A percentile compares a stretch with the other conserved stretches of the same genome.
These are phyloP conservation scores for Hylodesmum podocarpum DNA, from an alignment of 306 rosid species.

Conservation along the genomic window DNA sequence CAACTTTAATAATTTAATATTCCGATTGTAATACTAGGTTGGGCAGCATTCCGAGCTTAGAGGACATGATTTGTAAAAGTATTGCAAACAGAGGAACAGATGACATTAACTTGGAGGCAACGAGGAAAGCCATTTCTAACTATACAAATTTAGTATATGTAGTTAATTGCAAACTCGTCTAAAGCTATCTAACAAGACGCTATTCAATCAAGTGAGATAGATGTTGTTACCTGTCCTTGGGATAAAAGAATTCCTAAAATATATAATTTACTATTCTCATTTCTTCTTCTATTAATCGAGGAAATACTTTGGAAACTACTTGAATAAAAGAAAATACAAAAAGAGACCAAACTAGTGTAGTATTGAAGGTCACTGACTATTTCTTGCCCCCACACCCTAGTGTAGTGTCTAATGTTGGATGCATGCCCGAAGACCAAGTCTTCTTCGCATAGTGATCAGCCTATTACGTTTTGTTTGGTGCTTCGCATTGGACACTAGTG, in stretches of 20 bases:
- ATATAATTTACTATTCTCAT: too few relatives aligned
- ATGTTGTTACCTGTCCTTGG: too few relatives aligned
- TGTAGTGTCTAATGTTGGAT: not conserved
- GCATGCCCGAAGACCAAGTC: not conserved
- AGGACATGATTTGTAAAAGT: not conserved
- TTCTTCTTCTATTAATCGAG: too few relatives aligned
- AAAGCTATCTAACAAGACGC: too few relatives aligned
- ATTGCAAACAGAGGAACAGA: not conserved
- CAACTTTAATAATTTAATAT: too few relatives aligned
- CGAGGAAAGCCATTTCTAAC: not conserved
- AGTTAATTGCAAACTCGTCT: too few relatives aligned
- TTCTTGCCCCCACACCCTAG: not conserved
- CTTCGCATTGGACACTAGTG: not conserved
- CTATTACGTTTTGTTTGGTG: not conserved
- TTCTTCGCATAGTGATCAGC: not conserved
- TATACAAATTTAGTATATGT: too few relatives aligned
- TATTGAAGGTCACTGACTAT: not conserved
- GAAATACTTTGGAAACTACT: too few relatives aligned
- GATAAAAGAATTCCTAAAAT: too few relatives aligned
- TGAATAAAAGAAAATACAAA: too few relatives aligned
- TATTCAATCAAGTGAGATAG: too few relatives aligned
- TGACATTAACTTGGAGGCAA: constrained; percentile 7
- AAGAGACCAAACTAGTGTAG: too few relatives aligned
- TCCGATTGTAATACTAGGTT: not conserved
- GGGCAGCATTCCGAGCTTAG: not conserved